phyloP scores from a whole-genome alignment of 345 rosid genomes.

The Ceriops zippeliana region DNA sequence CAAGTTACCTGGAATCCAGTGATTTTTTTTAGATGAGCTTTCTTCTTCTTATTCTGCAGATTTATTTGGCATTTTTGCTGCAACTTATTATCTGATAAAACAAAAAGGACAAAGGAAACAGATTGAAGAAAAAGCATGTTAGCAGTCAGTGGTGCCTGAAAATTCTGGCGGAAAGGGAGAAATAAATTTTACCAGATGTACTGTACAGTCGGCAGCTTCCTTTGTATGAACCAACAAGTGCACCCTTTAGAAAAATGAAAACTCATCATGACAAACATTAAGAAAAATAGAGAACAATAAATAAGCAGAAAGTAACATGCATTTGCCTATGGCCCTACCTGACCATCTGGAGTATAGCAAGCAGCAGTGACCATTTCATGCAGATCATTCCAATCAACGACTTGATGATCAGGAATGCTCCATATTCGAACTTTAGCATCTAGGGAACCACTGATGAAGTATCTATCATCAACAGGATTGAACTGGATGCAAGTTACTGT shows the following conservation, averaged over 20 bases:
- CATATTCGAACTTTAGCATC: slow-evolving; percentile 97
- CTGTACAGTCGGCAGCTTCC: slow-evolving; percentile 79
- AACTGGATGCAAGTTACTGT: slow-evolving; percentile 99
- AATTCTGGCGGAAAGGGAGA: neutral
- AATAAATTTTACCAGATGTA: slow-evolving; percentile 53
- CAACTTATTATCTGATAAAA: slow-evolving; percentile 70
- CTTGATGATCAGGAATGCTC: slow-evolving; percentile 94
- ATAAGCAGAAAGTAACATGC: neutral
- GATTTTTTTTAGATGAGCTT: slow-evolving; percentile 82
- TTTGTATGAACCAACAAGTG: slow-evolving; percentile 87
- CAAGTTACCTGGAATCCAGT: slow-evolving; percentile 91
- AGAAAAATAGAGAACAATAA: neutral
- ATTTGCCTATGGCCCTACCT: slow-evolving; percentile 42
- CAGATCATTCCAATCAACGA: slow-evolving; percentile 92
- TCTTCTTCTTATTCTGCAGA: slow-evolving; percentile 90
- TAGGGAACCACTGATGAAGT: slow-evolving; percentile 95
- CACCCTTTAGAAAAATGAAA: slow-evolving; percentile 61
- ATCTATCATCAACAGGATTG: slow-evolving; percentile 92
- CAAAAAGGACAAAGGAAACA: neutral
- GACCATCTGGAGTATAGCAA: slow-evolving; percentile 96
- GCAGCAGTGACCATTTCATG: slow-evolving; percentile 99
- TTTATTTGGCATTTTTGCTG: slow-evolving; percentile 64
- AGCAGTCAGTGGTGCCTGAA: neutral
- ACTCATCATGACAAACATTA: slow-evolving; percentile 15
- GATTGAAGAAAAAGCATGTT: neutral